phyloP scores from a whole-genome alignment of 495 filamentous ascomycete genomes.

The Cercophora sp. region DNA sequence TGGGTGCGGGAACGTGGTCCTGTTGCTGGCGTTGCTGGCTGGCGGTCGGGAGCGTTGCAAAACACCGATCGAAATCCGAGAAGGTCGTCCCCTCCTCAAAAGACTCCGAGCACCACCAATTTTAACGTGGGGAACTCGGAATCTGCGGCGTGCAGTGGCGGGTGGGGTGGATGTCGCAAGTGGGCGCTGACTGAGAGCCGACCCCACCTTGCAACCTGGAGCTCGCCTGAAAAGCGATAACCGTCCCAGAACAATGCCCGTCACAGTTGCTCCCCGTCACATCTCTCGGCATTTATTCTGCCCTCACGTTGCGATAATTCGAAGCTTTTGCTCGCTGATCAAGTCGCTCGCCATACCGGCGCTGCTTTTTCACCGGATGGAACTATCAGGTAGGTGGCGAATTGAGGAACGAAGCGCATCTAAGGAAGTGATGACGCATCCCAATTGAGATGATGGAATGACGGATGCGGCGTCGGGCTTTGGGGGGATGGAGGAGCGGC shows the following conservation, averaged over 20 bases:
- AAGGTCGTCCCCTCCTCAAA: slow-evolving; percentile 7
- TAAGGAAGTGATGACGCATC: too few relatives aligned
- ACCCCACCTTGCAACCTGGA: background rate
- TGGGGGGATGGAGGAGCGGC: too few relatives aligned
- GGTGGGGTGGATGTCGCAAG: background rate
- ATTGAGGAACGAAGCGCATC: too few relatives aligned
- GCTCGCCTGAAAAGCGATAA: background rate
- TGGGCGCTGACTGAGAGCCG: slow-evolving; percentile 18
- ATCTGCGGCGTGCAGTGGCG: slow-evolving; percentile 15
- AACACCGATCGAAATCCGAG: slow-evolving; percentile 39
- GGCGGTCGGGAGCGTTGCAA: background rate
- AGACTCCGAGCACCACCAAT: slow-evolving; percentile 23
- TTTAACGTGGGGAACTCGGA: slow-evolving; percentile 23
- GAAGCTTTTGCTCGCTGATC: background rate
- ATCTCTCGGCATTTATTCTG: too few relatives aligned
- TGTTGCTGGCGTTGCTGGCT: too few relatives aligned
- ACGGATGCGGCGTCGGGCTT: too few relatives aligned
- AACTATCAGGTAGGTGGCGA: too few relatives aligned
- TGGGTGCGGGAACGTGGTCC: too few relatives aligned
- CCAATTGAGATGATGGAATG: too few relatives aligned
- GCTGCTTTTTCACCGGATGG: too few relatives aligned
- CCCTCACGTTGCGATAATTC: too few relatives aligned
- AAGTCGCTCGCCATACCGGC: too few relatives aligned
- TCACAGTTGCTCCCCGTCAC: background rate
- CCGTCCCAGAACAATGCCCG: background rate